A percentile compares a stretch with the other conserved stretches of the same genome.
These are phyloP conservation scores for Dictyophora rubrovolvata DNA, from an alignment of 768 basidiomycete genomes.

Conservation along the genomic window DNA sequence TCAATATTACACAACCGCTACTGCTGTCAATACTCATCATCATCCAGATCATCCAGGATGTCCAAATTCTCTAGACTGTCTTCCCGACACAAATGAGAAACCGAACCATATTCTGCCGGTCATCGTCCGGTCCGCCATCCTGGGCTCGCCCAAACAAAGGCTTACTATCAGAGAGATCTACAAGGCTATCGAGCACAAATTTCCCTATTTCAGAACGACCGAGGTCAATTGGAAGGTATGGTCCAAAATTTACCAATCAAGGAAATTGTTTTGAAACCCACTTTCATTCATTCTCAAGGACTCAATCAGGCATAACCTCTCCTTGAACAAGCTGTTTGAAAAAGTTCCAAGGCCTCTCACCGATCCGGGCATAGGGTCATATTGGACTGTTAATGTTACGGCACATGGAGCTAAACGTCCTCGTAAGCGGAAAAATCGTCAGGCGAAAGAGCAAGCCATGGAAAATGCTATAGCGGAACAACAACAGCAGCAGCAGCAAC, in stretches of 20 bases:
- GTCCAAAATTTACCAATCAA: background rate
- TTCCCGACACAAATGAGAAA: conserved; percentile 67
- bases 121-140: conserved; percentile 74
- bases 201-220: conserved; percentile 69
- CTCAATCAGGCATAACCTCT: conserved; percentile 81
- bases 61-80: conserved; percentile 65
- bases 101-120: conserved; percentile 81
- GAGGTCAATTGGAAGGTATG: conserved; percentile 79
- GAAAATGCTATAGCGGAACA: background rate
- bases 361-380: conserved; percentile 80
- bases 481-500: background rate
- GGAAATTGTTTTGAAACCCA: background rate
- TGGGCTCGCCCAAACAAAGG: conserved; percentile 64
- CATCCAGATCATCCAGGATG: conserved; percentile 67
- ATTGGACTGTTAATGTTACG: conserved; percentile 80
- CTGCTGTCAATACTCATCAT: conserved; percentile 17
- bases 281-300: conserved; percentile 36
- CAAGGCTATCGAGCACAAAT: conserved; percentile 79
- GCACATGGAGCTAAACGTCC: conserved; percentile 82
- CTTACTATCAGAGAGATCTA: conserved; percentile 81
- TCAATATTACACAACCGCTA: conserved; percentile 5
- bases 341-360: conserved; percentile 73
- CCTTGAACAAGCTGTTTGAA: conserved; percentile 73
- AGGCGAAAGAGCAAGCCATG: background rate
- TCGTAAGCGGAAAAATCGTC: conserved; percentile 42